Evolutionary conservation across 1,139 yeast species (phyloP).

Genomic region (Suhomyces terraborum): DNA sequence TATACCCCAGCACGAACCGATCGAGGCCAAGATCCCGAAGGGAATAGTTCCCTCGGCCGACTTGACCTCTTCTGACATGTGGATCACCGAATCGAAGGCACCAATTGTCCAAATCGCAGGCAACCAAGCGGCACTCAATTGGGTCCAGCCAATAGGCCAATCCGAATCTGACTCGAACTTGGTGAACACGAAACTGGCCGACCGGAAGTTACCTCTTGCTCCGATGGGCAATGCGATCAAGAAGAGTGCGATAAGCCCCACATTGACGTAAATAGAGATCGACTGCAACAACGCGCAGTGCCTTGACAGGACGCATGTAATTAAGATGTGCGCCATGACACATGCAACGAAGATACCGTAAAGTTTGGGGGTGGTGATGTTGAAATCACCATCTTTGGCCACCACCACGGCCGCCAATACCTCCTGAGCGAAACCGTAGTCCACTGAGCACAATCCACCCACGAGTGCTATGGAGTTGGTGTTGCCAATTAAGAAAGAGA

Average conservation of each 20-base stretch:
- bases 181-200: constrained; percentile 42
- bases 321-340: constrained; percentile 43
- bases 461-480: constrained; percentile 59
- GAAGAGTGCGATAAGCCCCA: constrained; percentile 21
- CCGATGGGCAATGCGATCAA: constrained; percentile 33
- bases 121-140: constrained; percentile 48
- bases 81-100: constrained; percentile 72
- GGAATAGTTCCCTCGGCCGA: constrained; percentile 72
- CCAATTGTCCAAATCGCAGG: constrained; percentile 70
- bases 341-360: constrained; percentile 61
- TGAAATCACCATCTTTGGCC: constrained; percentile 48
- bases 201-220: constrained; percentile 27
- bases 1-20: constrained; percentile 57
- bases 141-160: constrained; percentile 69
- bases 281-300: constrained; percentile 24
- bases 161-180: constrained; percentile 52
- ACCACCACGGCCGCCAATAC: constrained; percentile 54
- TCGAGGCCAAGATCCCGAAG: constrained; percentile 58
- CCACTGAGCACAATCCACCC: constrained; percentile 58
- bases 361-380: constrained; percentile 46
- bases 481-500: constrained; percentile 60
- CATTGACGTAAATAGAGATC: constrained; percentile 25
- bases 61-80: constrained; percentile 71
- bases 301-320: constrained; percentile 52
- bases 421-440: constrained; percentile 59